Base-by-base conservation (phyloP, 768 basidiomycete species). In the Pholiota molesta region DNA sequence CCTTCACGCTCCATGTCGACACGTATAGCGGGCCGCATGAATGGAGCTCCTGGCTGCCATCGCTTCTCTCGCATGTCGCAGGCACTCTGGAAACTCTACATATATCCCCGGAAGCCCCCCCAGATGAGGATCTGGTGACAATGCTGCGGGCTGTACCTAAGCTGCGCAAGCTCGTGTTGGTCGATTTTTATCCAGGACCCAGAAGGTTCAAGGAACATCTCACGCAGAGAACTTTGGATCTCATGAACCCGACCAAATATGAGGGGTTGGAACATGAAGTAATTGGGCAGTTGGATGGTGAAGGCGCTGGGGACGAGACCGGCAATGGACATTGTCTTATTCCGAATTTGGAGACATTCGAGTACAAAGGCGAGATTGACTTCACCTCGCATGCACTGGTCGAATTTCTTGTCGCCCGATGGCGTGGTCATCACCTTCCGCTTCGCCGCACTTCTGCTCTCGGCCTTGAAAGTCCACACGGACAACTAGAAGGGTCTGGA, bases 31-130 rank as follows among this genome's bases (percentile, higher is more conserved):
- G 65, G 10, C 66, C 66, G n/a, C 56, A 65, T 13, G 61, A 62
- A 21, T 60, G 61, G 1, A 28, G 65, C 49, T 23, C 40, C 19
- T 28, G 51, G 29, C 52, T 68, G 10, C 40, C 61, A 7, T 60
- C 64, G 10, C 55, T 69, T 11, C 47, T 69, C 14, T 40, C 40
- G 3, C 62, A 65, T 10, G 66, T 66, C 3, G 45, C 45, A 2
- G 62, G 65, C 19, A 49, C 35, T 23, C 52, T 70, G 44, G 53
- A 57, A 35, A 53, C 42, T 39, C 52, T 70, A 10, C 11, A 1
- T 3, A 11, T 70, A 26, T 66, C 65, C 16, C 65, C 65, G 8
- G 28, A 53, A 16, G 66, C 62, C 11, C 66, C 69, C 5, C 31
- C 5, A 1, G 67, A 70, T n/a, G 60, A 66, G 9, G 53, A 64